phyloP scores from a whole-genome alignment of 75 land plant genomes.

The Sequoia sempervirens region DNA sequence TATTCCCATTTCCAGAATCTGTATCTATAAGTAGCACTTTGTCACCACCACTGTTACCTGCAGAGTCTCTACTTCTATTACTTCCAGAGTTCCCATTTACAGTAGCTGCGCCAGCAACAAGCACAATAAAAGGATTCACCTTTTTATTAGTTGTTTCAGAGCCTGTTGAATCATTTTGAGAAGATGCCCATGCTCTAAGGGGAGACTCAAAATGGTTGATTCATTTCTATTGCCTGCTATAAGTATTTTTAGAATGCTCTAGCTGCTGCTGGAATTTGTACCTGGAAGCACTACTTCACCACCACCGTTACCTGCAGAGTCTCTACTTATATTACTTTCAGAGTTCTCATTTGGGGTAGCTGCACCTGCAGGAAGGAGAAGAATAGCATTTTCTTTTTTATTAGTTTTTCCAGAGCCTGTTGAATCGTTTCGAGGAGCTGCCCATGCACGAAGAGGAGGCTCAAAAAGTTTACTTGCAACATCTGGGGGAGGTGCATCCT shows the following conservation, averaged over 20 bases:
- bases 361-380: constrained; percentile 11
- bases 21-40: background rate
- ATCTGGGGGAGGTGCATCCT: constrained; percentile 84
- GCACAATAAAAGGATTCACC: constrained; percentile 18
- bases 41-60: background rate
- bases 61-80: background rate
- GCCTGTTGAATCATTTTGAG: background rate
- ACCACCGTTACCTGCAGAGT: background rate
- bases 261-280: background rate
- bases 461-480: constrained; percentile 78
- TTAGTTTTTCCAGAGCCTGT: background rate
- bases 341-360: background rate
- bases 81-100: background rate
- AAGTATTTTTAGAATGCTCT: background rate
- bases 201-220: constrained; percentile 55
- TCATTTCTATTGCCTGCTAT: background rate
- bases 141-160: background rate
- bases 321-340: background rate
- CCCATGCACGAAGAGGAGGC: constrained; percentile 73
- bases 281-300: background rate
- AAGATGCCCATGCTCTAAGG: constrained; percentile 63
- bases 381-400: constrained; percentile 16
- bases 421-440: constrained; percentile 24
- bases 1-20: background rate
- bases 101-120: constrained; percentile 7